Evolutionary conservation across 176 grass and related monocot genomes (phyloP).

Genomic region (Rhynchospora breviuscula): DNA sequence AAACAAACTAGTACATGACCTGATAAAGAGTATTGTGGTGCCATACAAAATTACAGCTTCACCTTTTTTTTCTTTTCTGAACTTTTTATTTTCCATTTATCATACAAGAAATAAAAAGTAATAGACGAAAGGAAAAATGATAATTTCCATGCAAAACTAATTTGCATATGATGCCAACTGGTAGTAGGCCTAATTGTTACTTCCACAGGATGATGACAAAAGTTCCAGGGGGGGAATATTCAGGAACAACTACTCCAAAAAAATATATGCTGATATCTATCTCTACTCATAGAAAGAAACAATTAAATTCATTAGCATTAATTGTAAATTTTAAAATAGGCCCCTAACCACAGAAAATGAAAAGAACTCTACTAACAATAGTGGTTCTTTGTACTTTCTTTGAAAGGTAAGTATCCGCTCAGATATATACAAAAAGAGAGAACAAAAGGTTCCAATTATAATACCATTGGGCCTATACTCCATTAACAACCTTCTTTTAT

Average conservation of each 20-base stretch:
- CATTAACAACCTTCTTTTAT: background rate
- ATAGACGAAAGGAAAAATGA: background rate
- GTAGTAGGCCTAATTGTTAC: background rate
- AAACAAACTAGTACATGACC: background rate
- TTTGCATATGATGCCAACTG: background rate
- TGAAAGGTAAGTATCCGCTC: background rate
- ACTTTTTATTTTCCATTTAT: background rate
- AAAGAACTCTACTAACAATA: background rate
- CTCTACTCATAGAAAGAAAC: background rate
- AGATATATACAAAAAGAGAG: conserved; percentile 7
- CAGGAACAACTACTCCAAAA: background rate
- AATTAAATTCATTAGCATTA: too few relatives aligned
- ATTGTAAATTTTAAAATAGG: too few relatives aligned
- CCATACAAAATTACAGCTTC: background rate
- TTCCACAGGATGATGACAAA: background rate
- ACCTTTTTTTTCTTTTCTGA: background rate
- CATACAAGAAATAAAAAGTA: background rate
- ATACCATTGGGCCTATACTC: background rate
- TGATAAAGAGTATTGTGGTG: background rate
- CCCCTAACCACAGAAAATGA: background rate
- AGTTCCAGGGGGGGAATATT: background rate
- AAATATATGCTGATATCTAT: background rate
- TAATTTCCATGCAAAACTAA: background rate
- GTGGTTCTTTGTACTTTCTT: background rate
- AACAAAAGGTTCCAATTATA: background rate